Base-by-base conservation (phyloP, 2,329 filamentous ascomycete species). In the Daldinia sp. region DNA sequence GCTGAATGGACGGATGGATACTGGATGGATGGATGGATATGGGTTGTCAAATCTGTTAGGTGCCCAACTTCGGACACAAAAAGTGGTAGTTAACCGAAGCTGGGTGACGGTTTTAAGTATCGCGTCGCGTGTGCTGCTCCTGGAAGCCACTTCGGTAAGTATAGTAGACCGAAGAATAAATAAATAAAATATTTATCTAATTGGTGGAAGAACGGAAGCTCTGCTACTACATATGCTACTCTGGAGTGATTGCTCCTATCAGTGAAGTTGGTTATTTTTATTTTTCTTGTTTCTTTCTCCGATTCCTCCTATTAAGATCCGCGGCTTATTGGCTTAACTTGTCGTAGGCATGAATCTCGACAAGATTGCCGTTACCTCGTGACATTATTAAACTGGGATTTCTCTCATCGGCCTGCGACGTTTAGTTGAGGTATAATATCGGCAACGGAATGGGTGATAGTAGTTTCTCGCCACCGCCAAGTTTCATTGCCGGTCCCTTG, bases 381-480 rank as follows among this genome's bases (percentile, higher is more conserved):
- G 19, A 43, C 39, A 19, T 13, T 43, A 43, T 13, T n/a, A 25
- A 43, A 11, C 39, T 43, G 6, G 21, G 39, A n/a, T n/a, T 25
- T n/a, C 9, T 43, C 21, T 25, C 21, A n/a, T 25, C 13, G 8
- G 21, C 21, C 25, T 43, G 19, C 19, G 11, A 43, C 21, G n/a
- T 25, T 43, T 7, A 21, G 39, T 43, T 25, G 4, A 6, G 13
- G 30, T 30, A 30, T 19, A 30, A 25, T 19, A 30, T 11, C 43
- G 43, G 23, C 4, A 30, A 48, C 23, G 37, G 17, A 43, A 43
- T 48, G 15, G 11, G 9, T 17, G 2, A 25, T 34, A 34, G n/a
- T n/a, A n/a, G n/a, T 23, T 58, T 58, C 21, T 67, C 27, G 62
- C 62, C 65, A 63, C 65, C 30, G 65, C 65, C 56, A 67, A 65